phyloP scores from a whole-genome alignment of 2,329 filamentous ascomycete genomes.

The Fusarium staphyleae region DNA sequence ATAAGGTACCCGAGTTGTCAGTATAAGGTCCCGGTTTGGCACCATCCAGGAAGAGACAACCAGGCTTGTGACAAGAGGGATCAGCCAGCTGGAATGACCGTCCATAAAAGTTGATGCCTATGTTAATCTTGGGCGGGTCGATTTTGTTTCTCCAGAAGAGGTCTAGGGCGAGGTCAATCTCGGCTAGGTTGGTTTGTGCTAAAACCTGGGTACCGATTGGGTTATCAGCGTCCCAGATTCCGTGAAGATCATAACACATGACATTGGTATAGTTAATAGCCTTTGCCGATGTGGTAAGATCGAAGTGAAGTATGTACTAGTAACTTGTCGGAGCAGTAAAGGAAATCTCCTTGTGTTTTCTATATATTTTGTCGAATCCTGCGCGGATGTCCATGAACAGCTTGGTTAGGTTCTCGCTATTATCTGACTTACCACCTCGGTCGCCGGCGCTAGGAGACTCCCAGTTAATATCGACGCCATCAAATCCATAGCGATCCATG shows the following conservation, averaged over 20 bases:
- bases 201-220: conserved; percentile 46
- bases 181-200: conserved; percentile 56
- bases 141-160: conserved; percentile 56
- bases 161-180: conserved; percentile 51
- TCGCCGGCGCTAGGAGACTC: conserved; percentile 40
- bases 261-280: conserved; percentile 50
- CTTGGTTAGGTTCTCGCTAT: conserved; percentile 33
- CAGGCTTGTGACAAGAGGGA: conserved; percentile 23
- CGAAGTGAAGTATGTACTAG: conserved; percentile 42
- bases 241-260: conserved; percentile 53
- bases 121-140: conserved; percentile 48
- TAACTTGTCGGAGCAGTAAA: conserved; percentile 39
- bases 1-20: conserved; percentile 36
- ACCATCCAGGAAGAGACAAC: conserved; percentile 23
- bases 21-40: conserved; percentile 32
- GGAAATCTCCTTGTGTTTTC: conserved; percentile 11
- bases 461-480: conserved; percentile 43
- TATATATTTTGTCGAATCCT: neutral
- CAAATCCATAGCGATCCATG: conserved; percentile 34
- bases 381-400: conserved; percentile 28
- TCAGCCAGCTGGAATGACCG: conserved; percentile 28
- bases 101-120: conserved; percentile 55
- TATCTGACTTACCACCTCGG: conserved; percentile 31
- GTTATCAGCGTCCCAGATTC: conserved; percentile 49
- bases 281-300: conserved; percentile 20